These are phyloP conservation scores for Eucalyptus curtisii DNA, from an alignment of 345 rosid species.

Conservation along the genomic window DNA sequence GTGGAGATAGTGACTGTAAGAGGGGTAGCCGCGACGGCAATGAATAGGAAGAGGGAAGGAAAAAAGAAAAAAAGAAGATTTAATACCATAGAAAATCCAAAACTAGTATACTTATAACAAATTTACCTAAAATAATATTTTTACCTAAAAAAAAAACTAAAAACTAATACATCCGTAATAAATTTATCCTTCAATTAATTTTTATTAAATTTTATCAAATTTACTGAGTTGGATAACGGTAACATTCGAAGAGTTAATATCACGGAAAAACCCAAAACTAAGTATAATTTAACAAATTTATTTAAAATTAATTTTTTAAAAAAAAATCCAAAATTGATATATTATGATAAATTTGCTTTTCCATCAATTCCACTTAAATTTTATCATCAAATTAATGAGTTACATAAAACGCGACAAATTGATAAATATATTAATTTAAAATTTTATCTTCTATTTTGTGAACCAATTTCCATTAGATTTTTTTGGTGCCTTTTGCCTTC, in stretches of 20 bases:
- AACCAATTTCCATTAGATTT: too few relatives aligned
- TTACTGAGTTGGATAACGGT: fast-evolving
- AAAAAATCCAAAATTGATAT: fast-evolving
- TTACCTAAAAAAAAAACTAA: fast-evolving
- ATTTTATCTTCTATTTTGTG: fast-evolving
- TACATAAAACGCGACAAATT: fast-evolving
- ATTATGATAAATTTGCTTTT: fast-evolving
- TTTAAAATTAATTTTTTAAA: too few relatives aligned
- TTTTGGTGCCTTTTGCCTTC: too few relatives aligned
- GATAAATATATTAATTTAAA: too few relatives aligned
- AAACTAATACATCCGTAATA: too few relatives aligned
- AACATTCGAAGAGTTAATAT: too few relatives aligned
- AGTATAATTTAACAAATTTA: fast-evolving
- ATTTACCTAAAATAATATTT: too few relatives aligned
- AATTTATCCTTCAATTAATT: fast-evolving
- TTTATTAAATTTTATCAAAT: too few relatives aligned
- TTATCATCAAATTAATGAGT: fast-evolving
- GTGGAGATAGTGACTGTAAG: not conserved
- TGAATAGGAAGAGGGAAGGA: not conserved
- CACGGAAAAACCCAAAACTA: fast-evolving
- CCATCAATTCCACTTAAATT: fast-evolving
- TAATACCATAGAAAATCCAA: too few relatives aligned
- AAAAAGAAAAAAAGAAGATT: too few relatives aligned
- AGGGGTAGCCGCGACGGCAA: fast-evolving
- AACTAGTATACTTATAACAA: fast-evolving